A percentile compares a stretch with the other conserved stretches of the same genome.
These are phyloP conservation scores for Populus nigra DNA, from an alignment of 345 rosid genomes.

Conservation along the genomic window DNA sequence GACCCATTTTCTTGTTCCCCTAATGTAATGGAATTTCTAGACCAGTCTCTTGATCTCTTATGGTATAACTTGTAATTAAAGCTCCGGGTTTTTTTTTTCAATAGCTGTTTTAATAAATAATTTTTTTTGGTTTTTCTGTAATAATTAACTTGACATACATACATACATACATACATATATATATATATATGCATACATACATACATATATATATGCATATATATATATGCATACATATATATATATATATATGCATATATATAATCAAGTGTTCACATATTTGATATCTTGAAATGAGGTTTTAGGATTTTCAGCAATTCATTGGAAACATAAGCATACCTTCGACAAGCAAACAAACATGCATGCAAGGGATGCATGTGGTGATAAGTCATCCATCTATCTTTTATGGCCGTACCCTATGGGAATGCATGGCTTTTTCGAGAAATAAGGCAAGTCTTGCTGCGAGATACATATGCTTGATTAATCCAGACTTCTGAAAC, in stretches of 20 bases:
- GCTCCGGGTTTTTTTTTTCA: neutral
- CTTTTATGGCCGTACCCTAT: neutral
- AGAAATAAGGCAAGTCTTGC: neutral
- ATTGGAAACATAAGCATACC: neutral
- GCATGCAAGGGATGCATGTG: neutral
- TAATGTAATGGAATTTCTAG: slow-evolving; percentile 18
- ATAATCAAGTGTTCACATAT: neutral
- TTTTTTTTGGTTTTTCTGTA: neutral
- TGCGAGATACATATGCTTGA: too few species aligned
- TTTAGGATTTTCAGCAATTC: neutral
- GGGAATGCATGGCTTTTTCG: neutral
- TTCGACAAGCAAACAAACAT: neutral
- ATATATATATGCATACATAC: too few species aligned
- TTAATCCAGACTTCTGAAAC: neutral
- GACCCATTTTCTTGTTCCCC: slow-evolving; percentile 3
- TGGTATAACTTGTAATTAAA: slow-evolving; percentile 13
- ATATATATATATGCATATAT: too few species aligned
- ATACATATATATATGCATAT: too few species aligned
- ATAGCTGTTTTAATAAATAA: neutral
- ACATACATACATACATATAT: too few species aligned
- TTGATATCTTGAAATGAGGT: neutral
- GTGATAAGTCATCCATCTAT: neutral
- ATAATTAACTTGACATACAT: neutral
- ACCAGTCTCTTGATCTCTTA: slow-evolving; percentile 23
- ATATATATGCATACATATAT: too few species aligned